Base-by-base conservation (phyloP, 140 eudicot species). In the Ambrosia hybrid region DNA sequence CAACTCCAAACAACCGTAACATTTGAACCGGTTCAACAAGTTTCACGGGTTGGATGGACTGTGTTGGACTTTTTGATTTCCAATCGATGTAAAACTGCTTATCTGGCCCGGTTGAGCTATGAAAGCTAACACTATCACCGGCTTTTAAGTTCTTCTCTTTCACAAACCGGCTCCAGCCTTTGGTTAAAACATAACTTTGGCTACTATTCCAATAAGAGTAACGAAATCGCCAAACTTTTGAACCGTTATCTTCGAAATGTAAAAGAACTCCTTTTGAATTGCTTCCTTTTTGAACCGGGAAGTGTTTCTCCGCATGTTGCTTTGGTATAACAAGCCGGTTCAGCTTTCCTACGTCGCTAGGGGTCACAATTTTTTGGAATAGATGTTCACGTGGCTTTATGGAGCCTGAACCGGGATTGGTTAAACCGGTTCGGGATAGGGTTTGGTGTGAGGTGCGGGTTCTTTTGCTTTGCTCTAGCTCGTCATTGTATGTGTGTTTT, bases 131-230 rank as follows among this genome's bases (percentile, higher is more conserved):
- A 43, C 83, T 56, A 65, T 93, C 97, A 5, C 97, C 97, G 63
- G 98, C 98, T 74, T 85, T 85, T 56, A 93, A 64, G 45, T 68
- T 74, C 71, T 93, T 93, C 81, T 93, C 98, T 79, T 93, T 93
- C 56, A 93, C 98, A 6, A 90, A 93, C 63, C 98, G 82, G 86
- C 98, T 93, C 98, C 98, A 93, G 1, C 98, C 98, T 80, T 93
- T 93, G 0, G 98, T 90, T 61, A 93, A 75, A 26, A 93, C 98
- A 33, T 93, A 93, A 38, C 97, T 89, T 51, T 93, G 98, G 65
- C 98, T 93, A 55, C 96, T 89, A n/a, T 89, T 93, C 98, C 98
- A 93, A 61, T 90, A 93, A 0, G 97, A 90, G 57, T 93, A 93
- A 5, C 98, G 74, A 70, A 93, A 90, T 65, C 98, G 76, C 98